Percentiles rank a stretch among this genome's conserved stretches.
phyloP scores from a whole-genome alignment of 129 eudicot species.

The Artemisia argyi region DNA sequence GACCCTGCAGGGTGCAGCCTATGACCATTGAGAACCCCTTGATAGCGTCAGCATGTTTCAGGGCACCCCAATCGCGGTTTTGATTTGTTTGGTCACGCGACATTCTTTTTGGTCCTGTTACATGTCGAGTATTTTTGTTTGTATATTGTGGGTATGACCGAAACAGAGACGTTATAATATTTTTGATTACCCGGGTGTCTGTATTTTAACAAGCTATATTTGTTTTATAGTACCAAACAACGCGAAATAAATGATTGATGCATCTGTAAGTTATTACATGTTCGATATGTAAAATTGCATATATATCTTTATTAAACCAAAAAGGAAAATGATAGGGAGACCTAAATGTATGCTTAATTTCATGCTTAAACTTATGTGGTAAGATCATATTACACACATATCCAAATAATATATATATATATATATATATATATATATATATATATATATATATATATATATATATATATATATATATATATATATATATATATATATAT shows the following conservation, averaged over 20 bases:
- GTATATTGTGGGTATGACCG: slow-evolving; percentile 27
- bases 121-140: slow-evolving; percentile 30
- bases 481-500: no score
- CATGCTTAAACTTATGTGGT: no score
- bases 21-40: background rate
- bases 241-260: slow-evolving; percentile 13
- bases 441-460: no score
- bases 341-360: no score
- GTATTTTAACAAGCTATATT: slow-evolving; percentile 31
- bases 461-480: no score
- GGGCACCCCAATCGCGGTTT: slow-evolving; percentile 19
- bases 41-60: slow-evolving; percentile 8
- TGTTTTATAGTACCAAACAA: slow-evolving; percentile 17
- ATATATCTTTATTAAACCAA: no score
- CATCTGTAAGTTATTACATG: background rate
- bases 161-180: slow-evolving; percentile 11
- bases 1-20: background rate
- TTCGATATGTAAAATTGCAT: background rate
- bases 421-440: no score
- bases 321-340: no score
- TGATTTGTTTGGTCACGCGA: slow-evolving; percentile 19
- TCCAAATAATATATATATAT: no score
- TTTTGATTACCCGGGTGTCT: slow-evolving; percentile 22
- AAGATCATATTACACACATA: no score
- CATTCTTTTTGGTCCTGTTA: slow-evolving; percentile 22